phyloP scores from a whole-genome alignment of 306 rosid species.

The Trifolium subterraneum region DNA sequence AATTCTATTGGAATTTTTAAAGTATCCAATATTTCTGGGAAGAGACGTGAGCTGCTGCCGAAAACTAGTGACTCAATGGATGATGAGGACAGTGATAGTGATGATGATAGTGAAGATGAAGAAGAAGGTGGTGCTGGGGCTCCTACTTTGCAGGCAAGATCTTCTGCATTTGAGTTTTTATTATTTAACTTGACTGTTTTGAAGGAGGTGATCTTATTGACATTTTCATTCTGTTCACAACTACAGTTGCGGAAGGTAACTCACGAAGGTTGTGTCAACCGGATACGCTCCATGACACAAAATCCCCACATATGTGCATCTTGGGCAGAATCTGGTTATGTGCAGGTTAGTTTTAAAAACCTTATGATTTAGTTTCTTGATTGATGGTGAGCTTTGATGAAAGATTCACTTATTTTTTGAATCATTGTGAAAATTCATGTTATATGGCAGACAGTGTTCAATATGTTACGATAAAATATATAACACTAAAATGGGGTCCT shows the following conservation, averaged over 20 bases:
- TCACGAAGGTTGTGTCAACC: constrained; percentile 83
- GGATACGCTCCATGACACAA: constrained; percentile 92
- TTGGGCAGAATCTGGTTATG: constrained; percentile 86
- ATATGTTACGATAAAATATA: constrained; percentile 23
- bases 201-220: constrained; percentile 7
- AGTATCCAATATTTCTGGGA: constrained; percentile 81
- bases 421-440: constrained; percentile 17
- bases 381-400: neutral
- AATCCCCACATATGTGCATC: constrained; percentile 89
- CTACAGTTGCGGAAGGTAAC: constrained; percentile 79
- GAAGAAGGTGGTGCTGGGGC: constrained; percentile 49
- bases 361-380: constrained; percentile 5
- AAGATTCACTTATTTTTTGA: neutral
- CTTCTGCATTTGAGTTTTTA: constrained; percentile 29
- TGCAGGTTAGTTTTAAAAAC: constrained; percentile 64
- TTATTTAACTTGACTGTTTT: constrained; percentile 31
- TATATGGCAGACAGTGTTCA: constrained; percentile 1
- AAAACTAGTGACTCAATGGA: constrained; percentile 71
- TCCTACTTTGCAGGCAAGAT: constrained; percentile 73
- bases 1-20: constrained; percentile 88
- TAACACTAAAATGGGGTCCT: neutral
- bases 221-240: constrained; percentile 34
- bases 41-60: constrained; percentile 76
- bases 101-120: constrained; percentile 68
- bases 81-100: constrained; percentile 72